Evolutionary conservation across 768 basidiomycete genomes (phyloP), one percentile per base, ranked within the genome.

Genomic region (Filobasidium floriforme): DNA sequence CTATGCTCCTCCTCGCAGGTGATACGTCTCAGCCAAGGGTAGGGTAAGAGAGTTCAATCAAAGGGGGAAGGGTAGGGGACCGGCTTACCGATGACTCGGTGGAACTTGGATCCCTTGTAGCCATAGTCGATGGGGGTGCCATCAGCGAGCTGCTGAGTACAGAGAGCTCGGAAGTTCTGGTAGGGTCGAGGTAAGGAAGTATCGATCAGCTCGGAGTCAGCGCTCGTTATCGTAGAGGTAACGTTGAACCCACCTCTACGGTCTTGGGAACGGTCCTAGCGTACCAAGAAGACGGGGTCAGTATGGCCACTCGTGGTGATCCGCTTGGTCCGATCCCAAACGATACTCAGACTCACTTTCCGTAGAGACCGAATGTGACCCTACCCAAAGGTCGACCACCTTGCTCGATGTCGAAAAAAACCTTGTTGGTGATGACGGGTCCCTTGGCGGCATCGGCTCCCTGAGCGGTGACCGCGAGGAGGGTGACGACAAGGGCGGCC

Each of bases 51-150:
- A 22, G 26, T 9, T 15, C 18, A 9, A 57, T 15, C 14, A 37
- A 57, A 24, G 55, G 24, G 32, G 9, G 19, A 24, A 7, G 15
- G 22, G 52, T 9, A 22, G 22, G 22, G 26, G 55, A 18, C 15
- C n/a, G 26, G 26, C 55, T 26, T 24, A 57, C 24, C 46, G 78
- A 96, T 94, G 68, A 97, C 85, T 76, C 93, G 88, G 81, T 99
- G 94, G 86, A 99, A 99, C 72, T 87, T 87, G 67, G 91, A 92
- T 52, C 90, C 92, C 80, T 94, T 88, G 84, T 92, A 99, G 11
- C 93, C 92, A 75, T 83, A 94, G 19, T 87, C 91, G 62, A 89
- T 84, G 19, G 85, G 85, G 1, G 83, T 83, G 67, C 89, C 89
- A 66, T 89, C 85, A 81, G 88, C 90, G 26, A 46, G 54, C 54